These are phyloP conservation scores for Sisymbrium altissimum DNA, from an alignment of 345 rosid species.

Conservation along the genomic window DNA sequence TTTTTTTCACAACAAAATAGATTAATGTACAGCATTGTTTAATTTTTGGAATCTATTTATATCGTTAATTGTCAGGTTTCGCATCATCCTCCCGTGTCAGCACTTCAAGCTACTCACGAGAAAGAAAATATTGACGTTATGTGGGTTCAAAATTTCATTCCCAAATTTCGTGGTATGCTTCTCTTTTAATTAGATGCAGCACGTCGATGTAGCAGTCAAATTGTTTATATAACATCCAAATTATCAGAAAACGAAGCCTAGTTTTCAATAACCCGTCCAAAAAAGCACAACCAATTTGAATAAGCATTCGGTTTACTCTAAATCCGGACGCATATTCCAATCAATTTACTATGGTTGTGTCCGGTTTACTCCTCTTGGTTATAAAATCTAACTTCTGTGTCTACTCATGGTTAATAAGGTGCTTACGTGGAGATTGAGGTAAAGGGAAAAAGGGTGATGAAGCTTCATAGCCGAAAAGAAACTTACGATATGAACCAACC, in stretches of 20 bases:
- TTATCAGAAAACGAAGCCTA: background rate
- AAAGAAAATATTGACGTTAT: conserved; percentile 50
- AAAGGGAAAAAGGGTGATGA: conserved; percentile 55
- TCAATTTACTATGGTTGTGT: background rate
- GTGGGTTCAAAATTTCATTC: conserved; percentile 56
- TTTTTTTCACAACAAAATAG: too few species aligned
- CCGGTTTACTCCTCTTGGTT: background rate
- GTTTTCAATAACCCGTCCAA: background rate
- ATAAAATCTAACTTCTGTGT: background rate
- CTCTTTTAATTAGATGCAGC: background rate
- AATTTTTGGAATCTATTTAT: too few species aligned
- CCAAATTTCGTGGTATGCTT: conserved; percentile 61
- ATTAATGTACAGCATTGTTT: background rate
- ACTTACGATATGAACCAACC: conserved; percentile 77
- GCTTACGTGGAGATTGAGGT: conserved; percentile 61
- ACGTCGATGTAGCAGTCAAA: background rate
- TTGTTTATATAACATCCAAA: background rate
- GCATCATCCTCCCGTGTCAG: conserved; percentile 83
- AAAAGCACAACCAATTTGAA: background rate
- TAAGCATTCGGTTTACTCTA: background rate
- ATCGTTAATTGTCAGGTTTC: conserved; percentile 41
- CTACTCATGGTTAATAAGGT: conserved; percentile 39
- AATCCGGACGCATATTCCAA: background rate
- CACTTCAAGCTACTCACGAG: conserved; percentile 79
- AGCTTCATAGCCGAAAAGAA: conserved; percentile 52